A percentile compares a stretch with the other conserved stretches of the same genome.
These are phyloP conservation scores for Termitomyces sp. DNA, from an alignment of 768 basidiomycete species.

Conservation along the genomic window DNA sequence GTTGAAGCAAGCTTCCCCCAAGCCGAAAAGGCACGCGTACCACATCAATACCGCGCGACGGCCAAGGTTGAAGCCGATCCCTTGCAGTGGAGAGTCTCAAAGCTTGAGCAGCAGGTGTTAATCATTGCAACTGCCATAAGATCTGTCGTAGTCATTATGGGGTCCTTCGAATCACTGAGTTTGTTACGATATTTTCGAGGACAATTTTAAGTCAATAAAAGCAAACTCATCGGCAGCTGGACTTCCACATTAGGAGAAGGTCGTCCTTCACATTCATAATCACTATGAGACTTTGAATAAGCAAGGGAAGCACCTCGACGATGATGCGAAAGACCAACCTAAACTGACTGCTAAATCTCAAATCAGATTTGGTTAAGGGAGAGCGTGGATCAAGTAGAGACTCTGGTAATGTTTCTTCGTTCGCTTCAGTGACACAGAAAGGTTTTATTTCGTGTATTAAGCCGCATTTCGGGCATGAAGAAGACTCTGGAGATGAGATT, in stretches of 20 bases:
- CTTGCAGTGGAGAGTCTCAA: neutral
- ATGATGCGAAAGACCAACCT: neutral
- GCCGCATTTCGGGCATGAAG: neutral
- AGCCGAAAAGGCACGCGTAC: neutral
- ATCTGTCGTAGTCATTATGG: neutral
- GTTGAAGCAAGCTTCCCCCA: neutral
- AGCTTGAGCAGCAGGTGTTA: neutral
- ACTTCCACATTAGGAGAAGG: neutral
- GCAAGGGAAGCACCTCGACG: neutral
- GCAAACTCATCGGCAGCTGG: neutral
- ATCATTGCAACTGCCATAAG: neutral
- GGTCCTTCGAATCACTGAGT: neutral
- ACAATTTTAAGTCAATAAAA: neutral
- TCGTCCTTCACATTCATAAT: neutral
- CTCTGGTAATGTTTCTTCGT: neutral
- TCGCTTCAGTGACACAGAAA: neutral
- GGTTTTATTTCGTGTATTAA: neutral
- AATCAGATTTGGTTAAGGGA: neutral
- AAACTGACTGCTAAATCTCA: neutral
- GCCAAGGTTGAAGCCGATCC: neutral
- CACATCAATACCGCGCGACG: neutral
- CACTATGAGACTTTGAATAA: neutral
- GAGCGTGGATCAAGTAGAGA: slow-evolving; percentile 8
- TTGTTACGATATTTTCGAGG: neutral
- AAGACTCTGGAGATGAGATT: neutral